These are phyloP conservation scores for Coemansia biformis DNA, from an alignment of 192 early-diverging fungal genomes.

Conservation along the genomic window DNA sequence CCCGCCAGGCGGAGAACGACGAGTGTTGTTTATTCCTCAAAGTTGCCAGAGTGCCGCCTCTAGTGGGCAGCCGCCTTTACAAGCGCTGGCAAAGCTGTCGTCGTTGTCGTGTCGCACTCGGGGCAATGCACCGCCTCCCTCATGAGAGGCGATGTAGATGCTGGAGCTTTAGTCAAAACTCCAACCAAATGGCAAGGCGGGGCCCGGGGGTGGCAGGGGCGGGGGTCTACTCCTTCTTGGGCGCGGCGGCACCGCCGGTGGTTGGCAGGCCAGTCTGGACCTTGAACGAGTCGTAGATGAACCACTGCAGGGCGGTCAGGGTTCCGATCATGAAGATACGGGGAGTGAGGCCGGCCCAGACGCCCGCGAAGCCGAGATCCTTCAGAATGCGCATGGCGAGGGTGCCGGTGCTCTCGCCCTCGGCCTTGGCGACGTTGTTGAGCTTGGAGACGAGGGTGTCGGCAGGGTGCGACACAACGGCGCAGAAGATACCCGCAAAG, in stretches of 20 bases:
- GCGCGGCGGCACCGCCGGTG: conserved; percentile 52
- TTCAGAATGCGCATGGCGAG: conserved; percentile 52
- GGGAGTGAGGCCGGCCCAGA: conserved; percentile 76
- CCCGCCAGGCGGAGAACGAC: no score
- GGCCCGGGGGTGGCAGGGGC: no score
- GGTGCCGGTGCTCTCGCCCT: conserved; percentile 54
- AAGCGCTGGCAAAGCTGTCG: no score
- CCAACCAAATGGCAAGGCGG: no score
- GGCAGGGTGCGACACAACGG: conserved; percentile 86
- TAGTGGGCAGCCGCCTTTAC: no score
- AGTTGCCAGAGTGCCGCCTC: no score
- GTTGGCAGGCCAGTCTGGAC: conserved; percentile 63
- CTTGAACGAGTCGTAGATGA: conserved; percentile 81
- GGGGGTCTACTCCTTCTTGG: conserved; percentile 52
- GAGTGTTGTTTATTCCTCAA: no score
- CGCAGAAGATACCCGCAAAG: conserved; percentile 82
- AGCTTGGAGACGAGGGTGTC: conserved; percentile 75
- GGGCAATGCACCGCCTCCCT: no score
- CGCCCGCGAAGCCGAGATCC: conserved; percentile 59
- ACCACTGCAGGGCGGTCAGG: conserved; percentile 80
- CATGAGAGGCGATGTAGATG: no score
- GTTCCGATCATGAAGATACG: conserved; percentile 93
- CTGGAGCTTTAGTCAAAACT: no score
- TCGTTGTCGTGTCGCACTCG: no score
- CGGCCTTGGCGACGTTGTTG: conserved; percentile 56